Evolutionary conservation across 345 rosid genomes (phyloP), one percentile per base, ranked within the genome.

Genomic region (Adansonia digitata): DNA sequence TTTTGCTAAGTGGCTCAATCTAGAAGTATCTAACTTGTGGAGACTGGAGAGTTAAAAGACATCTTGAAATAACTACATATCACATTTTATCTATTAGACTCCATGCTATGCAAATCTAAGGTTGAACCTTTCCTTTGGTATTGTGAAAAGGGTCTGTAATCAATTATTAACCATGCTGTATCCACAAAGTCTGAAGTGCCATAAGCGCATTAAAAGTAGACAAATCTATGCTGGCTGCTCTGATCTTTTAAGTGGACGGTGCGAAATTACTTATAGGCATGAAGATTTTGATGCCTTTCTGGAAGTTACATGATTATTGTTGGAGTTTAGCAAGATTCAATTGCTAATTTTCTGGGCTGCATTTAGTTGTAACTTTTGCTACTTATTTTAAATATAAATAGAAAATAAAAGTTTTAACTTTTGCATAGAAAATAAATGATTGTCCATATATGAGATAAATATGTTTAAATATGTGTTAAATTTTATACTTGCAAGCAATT

Each of bases 251-350:
- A 20, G n/a, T 0, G 12, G 45, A 52, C n/a, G 29, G 34, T 63
- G 66, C 66, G 34, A 15, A 4, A 43, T 62, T 14, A 14, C 24
- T 22, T 34, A 71, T n/a, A 34, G 2, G 49, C 35, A n/a, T n/a
- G 22, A 18, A 11, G 60, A 8, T 56, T 70, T 63, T 35, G 17
- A 24, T 73, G 64, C 73, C 75, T 69, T 78, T n/a, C 45, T 60
- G 11, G 7, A 27, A 52, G 26, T 40, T 42, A n/a, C 27, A 22
- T 69, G 71, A 69, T 56, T 31, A 64, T 65, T 59, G 55, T 67
- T 7, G 46, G 26, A 39, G 62, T 35, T 78, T 17, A 10, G 43
- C 26, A 14, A 48, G 55, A 72, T 73, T 49, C 71, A 62, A 24
- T 56, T 48, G 5, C 8, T 39, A 31, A n/a, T 20, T 56, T 45